Percentiles rank a stretch among this genome's conserved stretches.
These are phyloP conservation scores for Trichosphaerium sp. DNA, from an alignment of 78 protist genomes.

Conservation along the genomic window DNA sequence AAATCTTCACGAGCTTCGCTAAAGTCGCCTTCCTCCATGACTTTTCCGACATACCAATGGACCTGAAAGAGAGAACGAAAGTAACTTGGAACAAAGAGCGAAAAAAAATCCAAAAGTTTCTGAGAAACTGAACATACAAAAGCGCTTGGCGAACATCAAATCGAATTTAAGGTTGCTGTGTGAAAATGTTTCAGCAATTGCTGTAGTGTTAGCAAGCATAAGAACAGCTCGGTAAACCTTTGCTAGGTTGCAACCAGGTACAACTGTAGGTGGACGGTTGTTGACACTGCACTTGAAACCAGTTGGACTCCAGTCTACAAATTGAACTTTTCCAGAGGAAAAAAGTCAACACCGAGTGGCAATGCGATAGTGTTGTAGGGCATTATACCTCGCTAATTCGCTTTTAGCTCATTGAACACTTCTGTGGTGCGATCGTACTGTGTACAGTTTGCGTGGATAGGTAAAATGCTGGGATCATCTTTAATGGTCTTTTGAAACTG, in stretches of 20 bases:
- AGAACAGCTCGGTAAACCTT: constrained; percentile 68
- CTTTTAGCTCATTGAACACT: too few relatives aligned
- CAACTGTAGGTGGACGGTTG: constrained; percentile 66
- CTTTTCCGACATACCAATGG: constrained; percentile 96
- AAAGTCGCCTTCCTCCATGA: constrained; percentile 97
- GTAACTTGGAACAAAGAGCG: too few relatives aligned
- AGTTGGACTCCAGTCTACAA: constrained; percentile 94
- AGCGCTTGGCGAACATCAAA: constrained; percentile 96
- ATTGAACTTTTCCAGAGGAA: too few relatives aligned
- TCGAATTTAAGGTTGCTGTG: constrained; percentile 86
- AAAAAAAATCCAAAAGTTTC: too few relatives aligned
- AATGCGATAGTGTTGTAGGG: too few relatives aligned
- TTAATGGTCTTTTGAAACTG: too few relatives aligned
- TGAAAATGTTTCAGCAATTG: constrained; percentile 85
- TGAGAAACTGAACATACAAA: constrained; percentile 91
- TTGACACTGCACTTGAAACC: constrained; percentile 94
- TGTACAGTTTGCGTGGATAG: too few relatives aligned
- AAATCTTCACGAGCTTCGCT: constrained; percentile 94
- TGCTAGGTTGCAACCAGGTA: constrained; percentile 71
- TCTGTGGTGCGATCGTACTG: too few relatives aligned
- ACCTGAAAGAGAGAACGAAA: constrained; percentile 93
- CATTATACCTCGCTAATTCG: too few relatives aligned
- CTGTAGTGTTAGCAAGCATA: constrained; percentile 87
- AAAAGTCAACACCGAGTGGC: too few relatives aligned
- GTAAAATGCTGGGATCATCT: too few relatives aligned